Evolutionary conservation across 2,329 filamentous ascomycete genomes (phyloP), one percentile per base, ranked within the genome.

Genomic region (Dactylellina sp.): DNA sequence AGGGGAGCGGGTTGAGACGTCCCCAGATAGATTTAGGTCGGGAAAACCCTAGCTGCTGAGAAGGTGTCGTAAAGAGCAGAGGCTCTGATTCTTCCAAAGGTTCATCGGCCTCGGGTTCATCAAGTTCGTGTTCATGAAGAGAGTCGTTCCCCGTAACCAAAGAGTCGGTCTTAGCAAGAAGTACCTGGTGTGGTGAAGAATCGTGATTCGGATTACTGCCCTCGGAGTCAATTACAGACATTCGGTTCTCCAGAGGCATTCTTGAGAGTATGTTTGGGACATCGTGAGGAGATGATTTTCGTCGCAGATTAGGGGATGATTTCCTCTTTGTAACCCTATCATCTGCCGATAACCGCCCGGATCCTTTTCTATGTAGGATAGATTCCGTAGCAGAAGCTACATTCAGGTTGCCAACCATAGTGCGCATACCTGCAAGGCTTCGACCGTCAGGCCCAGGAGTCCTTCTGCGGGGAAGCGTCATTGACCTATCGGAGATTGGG

Each of bases 331-430:
- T 70, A 42, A 75, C 63, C 39, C 71, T 70, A 53, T 68, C 62
- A 16, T 64, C 71, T 11, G 35, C 70, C 20, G 64, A 70, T 11
- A 75, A 24, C n/a, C 71, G 40, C 9, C 71, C 71, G 2, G 71
- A 75, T 6, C 62, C 63, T 39, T 75, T 68, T 22, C 71, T 50
- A 18, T 75, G 71, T 14, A 75, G 42, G 35, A 75, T 56, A 7
- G 63, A 70, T 52, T 74, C 64, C 11, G 49, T 56, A 11, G 66
- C 46, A 49, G 76, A 77, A 62, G 68, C 71, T 44, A 77, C 76
- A 49, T 77, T 77, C 18, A 77, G 50, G 37, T 77, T 77, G 12
- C 75, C 76, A 46, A 77, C 76, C 75, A 77, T 76, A 28, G 55
- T 76, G 32, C 75, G 76, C 28, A 76, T 62, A 5, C 71, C 64